Base-by-base conservation (phyloP, 495 filamentous ascomycete genomes). In the Podospora sp. region DNA sequence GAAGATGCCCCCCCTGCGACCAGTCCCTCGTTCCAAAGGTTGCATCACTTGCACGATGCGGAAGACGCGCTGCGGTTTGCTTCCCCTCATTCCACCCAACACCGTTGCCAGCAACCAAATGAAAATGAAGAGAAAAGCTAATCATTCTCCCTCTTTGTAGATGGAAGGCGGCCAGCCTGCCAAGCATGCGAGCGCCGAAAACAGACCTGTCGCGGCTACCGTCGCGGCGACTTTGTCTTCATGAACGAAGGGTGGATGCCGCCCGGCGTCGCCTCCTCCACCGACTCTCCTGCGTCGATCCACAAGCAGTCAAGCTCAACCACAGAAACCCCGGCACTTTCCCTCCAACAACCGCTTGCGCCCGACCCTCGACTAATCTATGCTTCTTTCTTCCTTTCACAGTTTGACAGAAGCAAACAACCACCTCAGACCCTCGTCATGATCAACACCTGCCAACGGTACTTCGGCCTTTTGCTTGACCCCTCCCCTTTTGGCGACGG, bases 171-270 rank as follows among this genome's bases (percentile, higher is more conserved):
- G 24, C 59, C 59, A 22, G 21, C 59, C 1, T 62, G 59, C 35
- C 33, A 22, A 18, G 59, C 59, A 40, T 62, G 59, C 59, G 59
- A 62, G 18, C 59, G 35, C 29, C 59, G 59, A 1, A 49, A 49
- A 14, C 59, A 62, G 25, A n/a, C 49, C 20, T 62, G 59, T 27
- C 59, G 35, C 3, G 59, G 59, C 35, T 62, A 62, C 24, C 59
- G 59, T 8, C 59, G 59, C 12, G 59, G 33, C 59, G 59, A 62
- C 4, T 62, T 62, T 33, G 35, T 62, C 20, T 62, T 62, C 25
- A 62, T 62, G 59, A 62, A 49, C 35, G 59, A 62, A 22, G 59
- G 59, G 16, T 62, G 59, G 59, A 49, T 27, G 20, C 26, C 59
- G 18, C 59, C 59, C 1, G 59, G 59, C 11, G 16, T 49, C 20